A percentile compares a stretch with the other conserved stretches of the same genome.
Evolutionary conservation across 768 basidiomycete genomes (phyloP).

Genomic region (Podaxis pistillaris): DNA sequence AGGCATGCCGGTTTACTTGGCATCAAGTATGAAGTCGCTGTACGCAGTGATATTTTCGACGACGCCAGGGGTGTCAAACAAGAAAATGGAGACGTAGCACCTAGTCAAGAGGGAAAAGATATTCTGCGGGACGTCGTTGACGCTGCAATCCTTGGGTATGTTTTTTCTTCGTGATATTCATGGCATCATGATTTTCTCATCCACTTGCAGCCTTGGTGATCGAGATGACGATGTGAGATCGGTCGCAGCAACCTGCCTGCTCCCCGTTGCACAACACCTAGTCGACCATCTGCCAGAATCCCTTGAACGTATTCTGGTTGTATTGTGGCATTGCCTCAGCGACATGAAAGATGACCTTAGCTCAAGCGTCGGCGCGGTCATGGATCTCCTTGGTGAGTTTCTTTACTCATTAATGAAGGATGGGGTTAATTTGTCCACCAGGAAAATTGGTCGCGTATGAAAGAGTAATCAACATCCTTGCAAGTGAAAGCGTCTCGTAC

Average conservation of each 20-base stretch:
- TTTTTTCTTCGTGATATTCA: constrained; percentile 14
- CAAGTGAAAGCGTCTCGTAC: constrained; percentile 67
- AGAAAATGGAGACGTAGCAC: constrained; percentile 33
- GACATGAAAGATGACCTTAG: constrained; percentile 97
- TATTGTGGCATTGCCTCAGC: constrained; percentile 87
- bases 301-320: constrained; percentile 70
- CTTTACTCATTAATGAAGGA: not conserved
- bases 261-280: constrained; percentile 83
- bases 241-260: constrained; percentile 88
- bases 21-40: constrained; percentile 97
- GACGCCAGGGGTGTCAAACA: constrained; percentile 27
- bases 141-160: constrained; percentile 88
- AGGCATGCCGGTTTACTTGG: constrained; percentile 97
- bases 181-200: constrained; percentile 3
- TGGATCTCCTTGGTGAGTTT: constrained; percentile 87
- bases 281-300: constrained; percentile 73
- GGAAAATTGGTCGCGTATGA: constrained; percentile 82
- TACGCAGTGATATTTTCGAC: constrained; percentile 80
- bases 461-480: constrained; percentile 75
- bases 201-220: constrained; percentile 67
- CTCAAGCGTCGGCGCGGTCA: constrained; percentile 94
- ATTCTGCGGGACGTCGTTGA: constrained; percentile 83
- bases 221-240: constrained; percentile 95
- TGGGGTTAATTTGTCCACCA: constrained; percentile 25
- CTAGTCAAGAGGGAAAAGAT: constrained; percentile 42